Conservation (phyloP, 192 early-diverging fungal genomes). For the Phycomyces blakesleeanus region DNA sequence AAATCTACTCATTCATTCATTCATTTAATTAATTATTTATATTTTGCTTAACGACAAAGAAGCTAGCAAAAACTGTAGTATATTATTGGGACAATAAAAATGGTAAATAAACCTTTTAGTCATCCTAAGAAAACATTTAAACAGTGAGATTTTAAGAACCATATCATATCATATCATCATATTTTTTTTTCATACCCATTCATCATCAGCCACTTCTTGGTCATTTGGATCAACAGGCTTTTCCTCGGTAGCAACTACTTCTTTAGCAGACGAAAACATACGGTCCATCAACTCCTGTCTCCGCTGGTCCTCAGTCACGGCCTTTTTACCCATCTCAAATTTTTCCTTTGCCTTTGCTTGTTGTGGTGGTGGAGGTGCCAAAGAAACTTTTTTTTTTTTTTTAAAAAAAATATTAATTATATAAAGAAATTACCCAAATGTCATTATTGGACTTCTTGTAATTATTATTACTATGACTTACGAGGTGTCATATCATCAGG, state of each 20-base stretch:
- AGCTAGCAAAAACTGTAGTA: too few species aligned
- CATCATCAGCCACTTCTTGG: conserved; percentile 34
- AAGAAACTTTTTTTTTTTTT: conserved; percentile 28
- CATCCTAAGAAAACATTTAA: neutral
- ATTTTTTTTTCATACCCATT: conserved; percentile 25
- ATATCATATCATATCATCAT: too few species aligned
- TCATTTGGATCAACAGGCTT: neutral
- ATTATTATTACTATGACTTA: conserved; percentile 14
- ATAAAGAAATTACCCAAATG: too few species aligned
- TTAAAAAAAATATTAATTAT: too few species aligned
- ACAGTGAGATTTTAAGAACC: neutral
- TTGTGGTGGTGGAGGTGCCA: conserved; percentile 23
- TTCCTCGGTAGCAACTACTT: conserved; percentile 17
- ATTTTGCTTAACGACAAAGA: neutral
- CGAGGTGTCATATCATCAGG: conserved; percentile 28
- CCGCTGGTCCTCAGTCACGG: conserved; percentile 26
- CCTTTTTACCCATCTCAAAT: conserved; percentile 32
- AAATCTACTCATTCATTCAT: too few species aligned
- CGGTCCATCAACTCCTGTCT: conserved; percentile 31
- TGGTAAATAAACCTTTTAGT: neutral
- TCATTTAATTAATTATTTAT: neutral
- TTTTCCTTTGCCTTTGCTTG: conserved; percentile 23
- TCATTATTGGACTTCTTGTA: neutral
- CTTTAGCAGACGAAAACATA: conserved; percentile 37
- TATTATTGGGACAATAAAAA: neutral